These are phyloP conservation scores for Thalassiosira hispida DNA, from an alignment of 352 stramenopile genomes.

Conservation along the genomic window DNA sequence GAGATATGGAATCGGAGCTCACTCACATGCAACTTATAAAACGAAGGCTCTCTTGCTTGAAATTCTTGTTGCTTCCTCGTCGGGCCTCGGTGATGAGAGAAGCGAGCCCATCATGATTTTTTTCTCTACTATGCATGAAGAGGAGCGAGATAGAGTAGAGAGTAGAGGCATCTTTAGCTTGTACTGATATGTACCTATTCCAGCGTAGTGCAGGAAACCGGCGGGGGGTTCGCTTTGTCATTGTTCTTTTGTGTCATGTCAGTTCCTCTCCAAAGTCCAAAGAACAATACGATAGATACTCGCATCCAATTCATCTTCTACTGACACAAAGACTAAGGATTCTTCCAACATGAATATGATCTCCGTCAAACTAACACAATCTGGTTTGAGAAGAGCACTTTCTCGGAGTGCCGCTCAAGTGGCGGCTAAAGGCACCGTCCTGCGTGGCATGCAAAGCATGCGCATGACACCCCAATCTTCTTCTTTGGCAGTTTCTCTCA, in stretches of 20 bases:
- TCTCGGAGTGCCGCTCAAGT: not conserved
- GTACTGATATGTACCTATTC: too few species aligned
- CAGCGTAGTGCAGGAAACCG: too few species aligned
- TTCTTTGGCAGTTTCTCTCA: too few species aligned
- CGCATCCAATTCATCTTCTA: too few species aligned
- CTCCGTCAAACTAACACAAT: not conserved
- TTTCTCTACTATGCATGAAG: not conserved
- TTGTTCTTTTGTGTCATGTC: too few species aligned
- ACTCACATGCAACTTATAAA: not conserved
- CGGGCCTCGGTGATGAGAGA: not conserved
- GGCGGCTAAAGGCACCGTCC: not conserved
- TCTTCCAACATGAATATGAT: not conserved
- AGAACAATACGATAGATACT: too few species aligned
- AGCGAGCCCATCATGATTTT: not conserved
- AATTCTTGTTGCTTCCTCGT: conserved; percentile 2
- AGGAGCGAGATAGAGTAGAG: not conserved
- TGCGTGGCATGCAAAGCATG: not conserved
- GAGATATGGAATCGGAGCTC: conserved; percentile 2
- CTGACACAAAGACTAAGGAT: too few species aligned
- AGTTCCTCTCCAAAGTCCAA: too few species aligned
- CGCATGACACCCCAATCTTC: too few species aligned
- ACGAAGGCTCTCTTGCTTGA: conserved; percentile 7
- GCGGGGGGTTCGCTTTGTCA: too few species aligned
- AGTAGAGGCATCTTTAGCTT: too few species aligned
- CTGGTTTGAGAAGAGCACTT: not conserved